Evolutionary conservation across 352 stramenopile species (phyloP), one percentile per base, ranked within the genome.

Genomic region (Thalassiosira livingstoniorum): DNA sequence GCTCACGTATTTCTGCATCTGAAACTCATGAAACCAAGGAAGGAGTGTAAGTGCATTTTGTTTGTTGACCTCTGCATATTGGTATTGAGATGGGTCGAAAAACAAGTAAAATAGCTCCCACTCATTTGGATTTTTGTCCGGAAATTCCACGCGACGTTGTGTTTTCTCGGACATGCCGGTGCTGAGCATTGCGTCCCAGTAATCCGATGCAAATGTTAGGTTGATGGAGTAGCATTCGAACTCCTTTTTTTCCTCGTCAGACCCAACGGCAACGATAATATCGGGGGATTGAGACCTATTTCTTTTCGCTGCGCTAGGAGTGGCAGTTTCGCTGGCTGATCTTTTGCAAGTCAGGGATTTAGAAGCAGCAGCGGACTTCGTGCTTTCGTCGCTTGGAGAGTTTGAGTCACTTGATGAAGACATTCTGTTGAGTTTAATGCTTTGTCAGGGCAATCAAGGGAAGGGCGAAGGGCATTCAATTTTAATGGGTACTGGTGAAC

Each of bases 1-100:
- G 10, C 53, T 4, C 13, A 69, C 61, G 32, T 18, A 23, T 53
- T 29, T 31, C 25, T 18, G 7, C 35, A 69, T 51, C 15, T 53
- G 25, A 53, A 55, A 69, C 25, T 69, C 61, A 32, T 69, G 61
- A 69, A 69, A 69, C 61, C 25, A 69, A 4, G 18, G 61, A 13
- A 69, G 61, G 21, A 69, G 61, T n/a, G n/a, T 69, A 18, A 69
- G 10, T 5, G 53, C 61, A 69, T 69, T 69, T 25, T n/a, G 13
- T 7, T 55, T 21, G 61, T 51, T 51, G 18, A 69, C 32, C 32
- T 69, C 53, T 51, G 61, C 23, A 29, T 53, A 2, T 31, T 21
- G 7, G 7, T 53, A 21, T 18, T 35, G 23, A 45, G 21, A 2
- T 34, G 61, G 31, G 4, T 21, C 15, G 21, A 69, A 53, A 31